phyloP scores from a whole-genome alignment of 345 rosid genomes.

The Brassica rapa region DNA sequence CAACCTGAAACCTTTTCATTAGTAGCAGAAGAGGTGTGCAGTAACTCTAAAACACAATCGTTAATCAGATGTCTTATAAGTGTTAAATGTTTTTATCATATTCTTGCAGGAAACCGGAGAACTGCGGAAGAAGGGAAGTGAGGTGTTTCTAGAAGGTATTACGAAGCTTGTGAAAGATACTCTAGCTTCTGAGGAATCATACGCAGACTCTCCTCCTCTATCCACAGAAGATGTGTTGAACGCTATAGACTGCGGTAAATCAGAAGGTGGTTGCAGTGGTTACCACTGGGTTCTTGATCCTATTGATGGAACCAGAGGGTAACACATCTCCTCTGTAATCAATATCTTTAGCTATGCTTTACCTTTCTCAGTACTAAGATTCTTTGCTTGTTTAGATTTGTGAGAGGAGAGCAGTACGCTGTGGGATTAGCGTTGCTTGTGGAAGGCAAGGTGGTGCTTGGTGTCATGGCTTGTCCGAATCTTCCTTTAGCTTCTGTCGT shows the following conservation, averaged over 20 bases:
- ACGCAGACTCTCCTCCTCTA: constrained; percentile 40
- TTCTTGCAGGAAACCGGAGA: constrained; percentile 71
- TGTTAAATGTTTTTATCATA: not conserved
- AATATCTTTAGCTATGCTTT: constrained; percentile 13
- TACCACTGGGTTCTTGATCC: constrained; percentile 98
- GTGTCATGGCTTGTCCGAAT: constrained; percentile 92
- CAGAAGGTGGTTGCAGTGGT: constrained; percentile 88
- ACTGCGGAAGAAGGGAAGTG: constrained; percentile 60
- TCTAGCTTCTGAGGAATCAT: constrained; percentile 60
- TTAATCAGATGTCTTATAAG: not conserved
- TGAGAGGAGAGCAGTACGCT: constrained; percentile 94
- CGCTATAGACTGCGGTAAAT: constrained; percentile 80
- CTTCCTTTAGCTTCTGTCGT: constrained; percentile 60
- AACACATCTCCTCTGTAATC: not conserved
- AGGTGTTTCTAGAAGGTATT: constrained; percentile 57
- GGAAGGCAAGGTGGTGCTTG: constrained; percentile 84
- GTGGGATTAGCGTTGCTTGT: constrained; percentile 90
- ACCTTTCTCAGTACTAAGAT: not conserved
- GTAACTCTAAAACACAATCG: not conserved
- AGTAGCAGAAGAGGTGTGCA: constrained; percentile 96
- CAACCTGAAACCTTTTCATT: constrained; percentile 63
- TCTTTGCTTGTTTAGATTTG: constrained; percentile 53
- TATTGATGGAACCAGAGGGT: constrained; percentile 99
- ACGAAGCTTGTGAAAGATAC: constrained; percentile 79
- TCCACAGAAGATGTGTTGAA: constrained; percentile 65